Evolutionary conservation across 2,329 filamentous ascomycete genomes (phyloP).

Genomic region (Fusarium robinianum): DNA sequence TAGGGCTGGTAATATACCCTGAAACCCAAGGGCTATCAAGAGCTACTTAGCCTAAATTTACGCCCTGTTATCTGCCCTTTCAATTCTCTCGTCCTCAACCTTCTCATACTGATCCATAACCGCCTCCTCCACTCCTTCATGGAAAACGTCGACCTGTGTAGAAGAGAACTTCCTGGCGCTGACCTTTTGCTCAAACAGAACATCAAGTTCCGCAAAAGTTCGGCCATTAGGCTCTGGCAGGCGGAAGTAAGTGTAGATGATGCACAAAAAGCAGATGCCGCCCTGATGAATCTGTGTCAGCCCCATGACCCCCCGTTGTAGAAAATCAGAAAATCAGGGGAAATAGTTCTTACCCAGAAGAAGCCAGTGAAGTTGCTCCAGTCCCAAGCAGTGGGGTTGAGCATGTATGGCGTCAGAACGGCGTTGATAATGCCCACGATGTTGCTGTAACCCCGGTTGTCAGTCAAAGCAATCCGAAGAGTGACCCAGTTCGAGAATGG

Average conservation of each 20-base stretch:
- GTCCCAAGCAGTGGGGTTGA: constrained; percentile 43
- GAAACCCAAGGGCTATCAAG: too few species aligned
- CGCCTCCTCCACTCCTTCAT: background rate
- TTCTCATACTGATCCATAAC: constrained; percentile 1
- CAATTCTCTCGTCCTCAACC: background rate
- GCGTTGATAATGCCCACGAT: constrained; percentile 30
- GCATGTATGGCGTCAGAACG: constrained; percentile 30
- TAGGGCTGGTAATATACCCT: too few species aligned
- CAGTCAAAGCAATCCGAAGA: too few species aligned
- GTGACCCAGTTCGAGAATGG: too few species aligned
- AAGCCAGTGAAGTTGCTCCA: constrained; percentile 46
- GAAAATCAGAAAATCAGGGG: too few species aligned
- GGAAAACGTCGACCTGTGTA: constrained; percentile 14
- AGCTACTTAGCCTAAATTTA: too few species aligned
- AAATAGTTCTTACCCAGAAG: constrained; percentile 41
- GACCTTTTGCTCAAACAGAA: constrained; percentile 39
- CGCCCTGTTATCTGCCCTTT: too few species aligned
- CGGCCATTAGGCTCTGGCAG: constrained; percentile 37
- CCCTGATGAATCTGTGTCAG: background rate
- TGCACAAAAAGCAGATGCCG: constrained; percentile 42
- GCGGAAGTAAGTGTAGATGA: constrained; percentile 25
- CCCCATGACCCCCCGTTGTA: too few species aligned
- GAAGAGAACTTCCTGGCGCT: constrained; percentile 41
- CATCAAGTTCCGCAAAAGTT: constrained; percentile 38
- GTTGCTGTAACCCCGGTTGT: too few species aligned